A percentile compares a stretch with the other conserved stretches of the same genome.
These are phyloP conservation scores for Dothideomycetes sp. DNA, from an alignment of 2,329 filamentous ascomycete species.

Conservation along the genomic window DNA sequence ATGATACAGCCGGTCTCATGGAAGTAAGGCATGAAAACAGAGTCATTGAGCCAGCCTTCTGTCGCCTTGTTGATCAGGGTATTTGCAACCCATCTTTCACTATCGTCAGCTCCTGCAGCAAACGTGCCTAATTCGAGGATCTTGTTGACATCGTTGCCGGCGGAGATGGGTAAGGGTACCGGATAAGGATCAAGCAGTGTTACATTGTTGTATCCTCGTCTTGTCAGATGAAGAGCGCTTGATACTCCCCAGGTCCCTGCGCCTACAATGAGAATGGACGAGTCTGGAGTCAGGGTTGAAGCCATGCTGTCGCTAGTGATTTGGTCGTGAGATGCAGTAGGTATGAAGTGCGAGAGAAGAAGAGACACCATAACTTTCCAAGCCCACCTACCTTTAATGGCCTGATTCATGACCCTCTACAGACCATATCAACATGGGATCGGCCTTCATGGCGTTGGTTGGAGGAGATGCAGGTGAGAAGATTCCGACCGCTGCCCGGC, in stretches of 20 bases:
- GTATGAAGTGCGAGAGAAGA: too few species aligned
- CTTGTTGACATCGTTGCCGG: conserved; percentile 44
- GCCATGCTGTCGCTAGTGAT: background rate
- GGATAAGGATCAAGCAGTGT: conserved; percentile 40
- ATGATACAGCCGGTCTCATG: conserved; percentile 41
- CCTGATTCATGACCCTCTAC: too few species aligned
- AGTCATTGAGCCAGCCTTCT: conserved; percentile 35
- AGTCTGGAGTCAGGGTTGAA: background rate
- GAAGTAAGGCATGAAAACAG: conserved; percentile 36
- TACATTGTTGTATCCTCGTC: conserved; percentile 41
- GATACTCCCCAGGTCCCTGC: conserved; percentile 37
- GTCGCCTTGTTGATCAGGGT: conserved; percentile 28
- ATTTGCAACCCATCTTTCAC: conserved; percentile 28
- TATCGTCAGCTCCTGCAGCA: conserved; percentile 19
- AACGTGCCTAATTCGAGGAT: conserved; percentile 32
- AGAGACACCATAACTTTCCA: too few species aligned
- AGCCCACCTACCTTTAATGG: too few species aligned
- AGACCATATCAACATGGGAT: too few species aligned
- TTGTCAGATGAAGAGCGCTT: conserved; percentile 1
- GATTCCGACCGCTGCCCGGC: too few species aligned
- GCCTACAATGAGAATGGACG: conserved; percentile 35
- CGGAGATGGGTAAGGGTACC: conserved; percentile 39
- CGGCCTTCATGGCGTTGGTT: too few species aligned
- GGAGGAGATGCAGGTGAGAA: too few species aligned
- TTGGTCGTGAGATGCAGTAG: background rate